Evolutionary conservation across 306 rosid genomes (phyloP).

Genomic region (Cucumis sativus): Cucumber_9930_V3 NC_026656.2:15663501-15664000

Average conservation of each 20-base stretch:
- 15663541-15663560: not conserved
- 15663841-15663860: not conserved
- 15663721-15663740: slow-evolving; percentile 40
- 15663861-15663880: not conserved
- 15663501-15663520: too few species aligned
- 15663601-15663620: not conserved
- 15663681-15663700: not conserved
- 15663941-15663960: too few species aligned
- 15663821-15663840: not conserved
- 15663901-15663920: not conserved
- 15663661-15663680: not conserved
- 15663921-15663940: not conserved
- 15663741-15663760: slow-evolving; percentile 9
- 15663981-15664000: too few species aligned
- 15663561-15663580: not conserved
- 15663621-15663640: not conserved
- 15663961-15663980: too few species aligned
- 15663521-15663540: not conserved
- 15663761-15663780: not conserved
- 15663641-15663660: not conserved
- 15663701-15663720: slow-evolving; percentile 8
- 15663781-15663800: not conserved
- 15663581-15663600: too few species aligned
- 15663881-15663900: not conserved
- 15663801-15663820: not conserved